phyloP scores from a whole-genome alignment of 1,139 yeast species.

The Kodamaea plutei region DNA sequence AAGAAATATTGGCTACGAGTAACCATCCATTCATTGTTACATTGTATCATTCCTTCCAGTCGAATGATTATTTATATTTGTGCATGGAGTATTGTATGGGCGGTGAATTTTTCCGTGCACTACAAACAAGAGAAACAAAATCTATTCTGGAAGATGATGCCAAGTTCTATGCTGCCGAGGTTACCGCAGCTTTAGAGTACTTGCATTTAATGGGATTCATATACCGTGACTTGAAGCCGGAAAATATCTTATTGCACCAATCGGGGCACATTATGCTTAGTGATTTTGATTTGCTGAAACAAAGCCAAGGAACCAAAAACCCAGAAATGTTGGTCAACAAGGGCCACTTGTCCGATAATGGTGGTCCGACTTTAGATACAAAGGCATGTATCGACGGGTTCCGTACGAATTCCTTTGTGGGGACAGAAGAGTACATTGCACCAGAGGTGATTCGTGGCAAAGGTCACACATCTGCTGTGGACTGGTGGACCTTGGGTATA shows the following conservation, averaged over 20 bases:
- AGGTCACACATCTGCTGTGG: slow-evolving; percentile 97
- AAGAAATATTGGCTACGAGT: slow-evolving; percentile 90
- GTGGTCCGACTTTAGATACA: slow-evolving; percentile 62
- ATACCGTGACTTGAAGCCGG: slow-evolving; percentile 93
- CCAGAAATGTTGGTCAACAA: slow-evolving; percentile 44
- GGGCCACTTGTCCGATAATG: slow-evolving; percentile 18
- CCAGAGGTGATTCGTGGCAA: slow-evolving; percentile 97
- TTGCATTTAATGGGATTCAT: slow-evolving; percentile 95
- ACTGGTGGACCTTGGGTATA: slow-evolving; percentile 99
- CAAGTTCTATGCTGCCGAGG: slow-evolving; percentile 93
- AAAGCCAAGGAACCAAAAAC: slow-evolving; percentile 63
- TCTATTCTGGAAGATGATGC: slow-evolving; percentile 89
- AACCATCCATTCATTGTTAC: slow-evolving; percentile 98
- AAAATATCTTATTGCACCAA: slow-evolving; percentile 86
- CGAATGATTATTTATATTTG: slow-evolving; percentile 85
- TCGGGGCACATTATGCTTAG: slow-evolving; percentile 97
- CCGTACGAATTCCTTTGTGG: slow-evolving; percentile 94
- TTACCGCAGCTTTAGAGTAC: slow-evolving; percentile 94
- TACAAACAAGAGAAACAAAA: slow-evolving; percentile 85
- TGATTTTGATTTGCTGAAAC: slow-evolving; percentile 93
- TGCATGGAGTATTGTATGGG: slow-evolving; percentile 99
- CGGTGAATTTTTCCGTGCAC: slow-evolving; percentile 95
- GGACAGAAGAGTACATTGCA: slow-evolving; percentile 96
- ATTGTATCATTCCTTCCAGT: slow-evolving; percentile 91
- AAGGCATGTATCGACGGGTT: slow-evolving; percentile 94